phyloP scores from a whole-genome alignment of 176 grass and related monocot species.

The Cymbopogon citratus region DNA sequence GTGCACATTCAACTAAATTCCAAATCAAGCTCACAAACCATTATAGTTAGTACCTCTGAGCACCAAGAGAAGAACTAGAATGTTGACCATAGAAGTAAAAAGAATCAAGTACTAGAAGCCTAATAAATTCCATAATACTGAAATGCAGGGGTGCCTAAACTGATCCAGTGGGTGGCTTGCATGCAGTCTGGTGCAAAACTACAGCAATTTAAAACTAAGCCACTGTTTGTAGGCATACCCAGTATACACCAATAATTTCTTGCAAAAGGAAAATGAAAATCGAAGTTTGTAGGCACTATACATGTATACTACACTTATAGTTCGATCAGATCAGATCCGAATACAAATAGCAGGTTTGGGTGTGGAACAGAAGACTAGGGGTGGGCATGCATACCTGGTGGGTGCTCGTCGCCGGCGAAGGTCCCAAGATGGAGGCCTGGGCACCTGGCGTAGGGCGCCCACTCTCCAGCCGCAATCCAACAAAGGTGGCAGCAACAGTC shows the following conservation, averaged over 20 bases:
- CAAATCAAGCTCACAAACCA: too few species aligned
- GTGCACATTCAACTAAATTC: too few species aligned
- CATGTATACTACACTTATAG: not conserved
- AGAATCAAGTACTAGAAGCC: not conserved
- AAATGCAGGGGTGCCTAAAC: not conserved
- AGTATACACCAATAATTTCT: not conserved
- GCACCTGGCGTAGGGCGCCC: too few species aligned
- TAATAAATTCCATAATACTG: conserved; percentile 15
- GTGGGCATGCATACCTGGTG: not conserved
- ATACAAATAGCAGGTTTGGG: not conserved
- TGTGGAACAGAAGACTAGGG: not conserved
- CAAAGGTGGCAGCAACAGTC: too few species aligned
- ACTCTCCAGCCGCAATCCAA: too few species aligned
- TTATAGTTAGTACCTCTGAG: too few species aligned
- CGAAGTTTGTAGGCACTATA: not conserved
- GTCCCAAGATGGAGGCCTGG: not conserved
- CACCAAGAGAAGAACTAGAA: too few species aligned
- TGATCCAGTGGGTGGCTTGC: not conserved
- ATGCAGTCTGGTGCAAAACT: not conserved
- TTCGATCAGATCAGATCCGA: not conserved
- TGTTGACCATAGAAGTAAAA: too few species aligned
- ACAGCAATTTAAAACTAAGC: not conserved
- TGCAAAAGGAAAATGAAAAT: not conserved
- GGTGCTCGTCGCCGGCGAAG: not conserved
- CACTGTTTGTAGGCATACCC: not conserved